Base-by-base conservation (phyloP, 2,329 filamentous ascomycete species). In the Fusarium burgessii region DNA sequence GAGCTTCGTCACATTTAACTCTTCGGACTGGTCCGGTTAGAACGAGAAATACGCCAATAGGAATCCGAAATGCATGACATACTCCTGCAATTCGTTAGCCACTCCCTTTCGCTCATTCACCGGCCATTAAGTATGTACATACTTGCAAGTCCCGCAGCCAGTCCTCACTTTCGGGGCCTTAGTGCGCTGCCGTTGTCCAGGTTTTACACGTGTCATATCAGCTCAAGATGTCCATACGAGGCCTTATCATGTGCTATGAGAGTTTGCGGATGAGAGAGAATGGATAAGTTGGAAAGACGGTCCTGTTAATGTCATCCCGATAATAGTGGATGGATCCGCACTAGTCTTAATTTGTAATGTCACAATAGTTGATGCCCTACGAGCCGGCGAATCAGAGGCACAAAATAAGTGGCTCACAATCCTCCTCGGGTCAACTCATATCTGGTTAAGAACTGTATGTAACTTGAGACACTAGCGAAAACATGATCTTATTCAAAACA, bases 131-230 rank as follows among this genome's bases (percentile, higher is more conserved):
- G 8, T 29, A 20, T 25, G 4, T 7, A 54, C 68, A 15, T 13
- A 68, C 68, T 71, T 71, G 54, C 68, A 71, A 20, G 68, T 71
- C 5, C 41, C 42, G 32, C 68, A 71, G 6, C 68, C 68, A 1
- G 68, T 57, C 7, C 45, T 36, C 7, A 71, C 68, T 49, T 71
- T 71, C 0, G 68, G 35, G 3, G 63, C 27, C 18, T 33, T 56
- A 1, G 41, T 29, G 3, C 68, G 45, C 9, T 68, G 55, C 12
- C 68, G 35, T 18, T 71, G 43, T 2, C 68, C 68, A 18, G 54
- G 36, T 5, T 68, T 71, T 0, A 71, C 68, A 2, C 68, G 58
- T 29, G 68, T 71, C 68, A 71, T 70, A 1, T 54, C 15, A 13
- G 7, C 13, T 13, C 6, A 20, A 35, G n/a, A 5, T 38, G 18